Base-by-base conservation (phyloP, 2,329 filamentous ascomycete genomes). In the Colletotrichum sp. region DNA sequence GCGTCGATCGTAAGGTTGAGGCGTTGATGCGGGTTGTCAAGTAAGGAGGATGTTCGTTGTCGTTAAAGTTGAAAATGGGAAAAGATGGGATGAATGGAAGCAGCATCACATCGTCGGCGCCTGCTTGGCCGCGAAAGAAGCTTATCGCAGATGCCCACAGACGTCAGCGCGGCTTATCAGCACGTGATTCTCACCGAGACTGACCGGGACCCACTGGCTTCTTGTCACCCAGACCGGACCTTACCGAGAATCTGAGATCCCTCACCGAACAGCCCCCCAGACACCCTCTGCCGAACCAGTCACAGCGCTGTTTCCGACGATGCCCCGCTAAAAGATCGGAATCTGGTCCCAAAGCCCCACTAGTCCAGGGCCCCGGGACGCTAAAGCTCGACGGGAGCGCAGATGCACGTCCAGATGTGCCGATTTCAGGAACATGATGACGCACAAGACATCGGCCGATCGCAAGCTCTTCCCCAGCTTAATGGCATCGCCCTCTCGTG, bases 391-490 rank as follows among this genome's bases (percentile, higher is more conserved):
- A 43, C 48, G 36, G 43, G 12, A 48, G 36, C 66, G 43, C 66
- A 52, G 64, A 73, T 76, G 73, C 65, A 65, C 58, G 65, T 73
- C 43, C 73, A 73, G 70, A 75, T 76, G 66, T 71, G n/a, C 70
- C 76, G 76, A 77, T 77, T 73, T 60, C 65, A 70, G 73, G 55
- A 77, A 76, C 76, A 58, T 70, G 64, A 70, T 77, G 76, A 77
- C 73, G 76, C 70, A 68, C 60, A 76, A 76, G 76, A 76, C 76
- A 77, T 77, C 76, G 73, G 73, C 58, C 76, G 73, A 77, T 76
- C 76, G 64, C 66, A 66, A 32, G 32, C 43, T 68, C 28, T 64
- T 73, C 56, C 61, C 70, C 58, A 69, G 70, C 70, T 34, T 24
- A 65, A 69, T 60, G 52, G 43, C 64, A 68, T 69, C 70, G 43